These are phyloP conservation scores for Penicillium samsonianum DNA, from an alignment of 495 filamentous ascomycete species.

Conservation along the genomic window DNA sequence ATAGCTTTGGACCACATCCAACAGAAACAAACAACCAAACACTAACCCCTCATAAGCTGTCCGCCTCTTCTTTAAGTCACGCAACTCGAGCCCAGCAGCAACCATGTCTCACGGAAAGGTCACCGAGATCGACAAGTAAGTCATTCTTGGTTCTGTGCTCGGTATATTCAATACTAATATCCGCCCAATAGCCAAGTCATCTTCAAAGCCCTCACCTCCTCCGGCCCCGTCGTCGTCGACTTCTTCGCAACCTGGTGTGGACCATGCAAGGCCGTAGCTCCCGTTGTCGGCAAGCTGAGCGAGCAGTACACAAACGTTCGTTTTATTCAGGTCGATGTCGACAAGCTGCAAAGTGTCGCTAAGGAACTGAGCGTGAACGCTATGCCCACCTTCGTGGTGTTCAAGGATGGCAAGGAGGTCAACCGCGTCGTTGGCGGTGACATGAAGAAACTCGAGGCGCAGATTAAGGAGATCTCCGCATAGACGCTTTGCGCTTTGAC, in stretches of 20 bases:
- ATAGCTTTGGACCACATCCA: too few relatives aligned
- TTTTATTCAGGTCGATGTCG: conserved; percentile 89
- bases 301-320: conserved; percentile 53
- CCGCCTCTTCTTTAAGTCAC: conserved; percentile 21
- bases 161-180: conserved; percentile 10
- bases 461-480: conserved; percentile 36
- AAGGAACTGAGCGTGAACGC: conserved; percentile 73
- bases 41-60: conserved; percentile 24
- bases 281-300: conserved; percentile 32
- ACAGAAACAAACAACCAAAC: background rate
- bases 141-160: background rate
- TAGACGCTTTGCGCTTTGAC: background rate
- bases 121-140: conserved; percentile 34
- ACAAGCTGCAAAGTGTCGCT: conserved; percentile 71
- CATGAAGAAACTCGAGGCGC: conserved; percentile 54
- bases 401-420: conserved; percentile 69
- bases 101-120: conserved; percentile 34
- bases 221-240: conserved; percentile 30
- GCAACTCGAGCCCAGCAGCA: conserved; percentile 16
- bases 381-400: conserved; percentile 86
- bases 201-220: conserved; percentile 33
- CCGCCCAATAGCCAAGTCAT: conserved; percentile 26
- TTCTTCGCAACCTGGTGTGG: conserved; percentile 37
- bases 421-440: conserved; percentile 71
- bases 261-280: conserved; percentile 31